Base-by-base conservation (phyloP, 306 rosid genomes). In the Abrus precatorius region DNA sequence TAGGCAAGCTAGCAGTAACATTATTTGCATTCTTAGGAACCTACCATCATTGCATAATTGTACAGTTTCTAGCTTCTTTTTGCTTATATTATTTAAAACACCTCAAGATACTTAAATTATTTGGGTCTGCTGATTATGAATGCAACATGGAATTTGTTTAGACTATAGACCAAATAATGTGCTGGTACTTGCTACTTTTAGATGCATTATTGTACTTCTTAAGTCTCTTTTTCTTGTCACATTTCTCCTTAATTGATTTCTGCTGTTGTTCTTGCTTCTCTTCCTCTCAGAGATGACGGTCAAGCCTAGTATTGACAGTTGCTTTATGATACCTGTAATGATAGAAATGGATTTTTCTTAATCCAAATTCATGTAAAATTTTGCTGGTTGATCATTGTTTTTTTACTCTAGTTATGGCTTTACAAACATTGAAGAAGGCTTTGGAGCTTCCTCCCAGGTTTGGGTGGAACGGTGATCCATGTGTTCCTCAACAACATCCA, bases 401-500 rank as follows among this genome's bases (percentile, higher is more conserved):
- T 85, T 75, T 81, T 59, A 69, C 81, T 91, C 76, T 90, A 92
- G 99, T 96, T 83, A 79, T n/a, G 86, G 98, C 97, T 73, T 84
- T 93, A 81, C 97, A 85, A 78, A 66, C 80, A 62, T 77, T 92
- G 86, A 96, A 93, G 93, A 82, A 41, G 83, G 83, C 97, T 49
- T 84, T 96, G 91, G 97, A 91, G 36, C 98, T 96, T 74, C 99
- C 99, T 56, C 85, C 87, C 57, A 92, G 98, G 75, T 84, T 96
- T 72, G 98, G 99, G 59, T 96, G 99, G 99, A 93, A 96, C 47
- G 99, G 99, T 52, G 99, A 96, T 96, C 99, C 98, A 4, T 96
- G 99, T 54, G 97, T 92, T 84, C 99, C 99, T 69, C 97, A 92
- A 76, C 92, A 96, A 72, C 99, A 93, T 87, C 99, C 99, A 33